Conservation (phyloP, 2,329 filamentous ascomycete genomes). For the Xylogone sp. region DNA sequence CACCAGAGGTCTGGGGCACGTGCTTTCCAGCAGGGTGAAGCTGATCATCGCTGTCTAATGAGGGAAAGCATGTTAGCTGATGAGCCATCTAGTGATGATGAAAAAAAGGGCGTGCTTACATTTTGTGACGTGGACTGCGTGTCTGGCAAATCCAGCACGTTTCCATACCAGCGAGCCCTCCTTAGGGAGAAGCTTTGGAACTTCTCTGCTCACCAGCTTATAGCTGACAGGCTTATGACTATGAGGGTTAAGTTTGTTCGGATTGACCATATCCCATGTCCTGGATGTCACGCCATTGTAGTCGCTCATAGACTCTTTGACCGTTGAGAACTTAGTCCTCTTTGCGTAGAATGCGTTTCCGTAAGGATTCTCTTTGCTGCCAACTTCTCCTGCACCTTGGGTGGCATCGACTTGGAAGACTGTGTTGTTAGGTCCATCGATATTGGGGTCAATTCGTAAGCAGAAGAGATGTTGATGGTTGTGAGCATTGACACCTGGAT, state of each 20-base stretch:
- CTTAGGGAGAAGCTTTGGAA: constrained; percentile 75
- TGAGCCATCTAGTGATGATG: not conserved
- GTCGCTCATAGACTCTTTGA: constrained; percentile 66
- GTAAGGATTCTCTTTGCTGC: constrained; percentile 78
- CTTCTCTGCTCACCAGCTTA: constrained; percentile 85
- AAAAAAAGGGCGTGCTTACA: constrained; percentile 54
- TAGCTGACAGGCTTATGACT: constrained; percentile 82
- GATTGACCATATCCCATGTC: constrained; percentile 90
- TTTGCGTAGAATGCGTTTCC: constrained; percentile 88
- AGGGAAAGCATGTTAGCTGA: constrained; percentile 39
- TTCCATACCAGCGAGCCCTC: constrained; percentile 70
- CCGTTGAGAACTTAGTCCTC: constrained; percentile 74
- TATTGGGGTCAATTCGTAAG: constrained; percentile 78
- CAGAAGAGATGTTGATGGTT: constrained; percentile 97
- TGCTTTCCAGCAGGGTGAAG: constrained; percentile 57
- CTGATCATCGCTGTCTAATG: constrained; percentile 53
- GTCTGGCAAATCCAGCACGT: constrained; percentile 54
- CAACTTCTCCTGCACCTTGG: constrained; percentile 67
- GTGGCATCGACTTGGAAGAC: constrained; percentile 79
- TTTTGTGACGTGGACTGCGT: constrained; percentile 59
- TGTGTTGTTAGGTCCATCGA: constrained; percentile 82
- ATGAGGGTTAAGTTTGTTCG: constrained; percentile 77
- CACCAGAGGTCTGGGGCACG: constrained; percentile 52
- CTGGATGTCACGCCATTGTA: constrained; percentile 76
- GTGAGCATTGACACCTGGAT: constrained; percentile 85